Conservation (phyloP, 768 basidiomycete genomes). For the Kondoa subrosea region DNA sequence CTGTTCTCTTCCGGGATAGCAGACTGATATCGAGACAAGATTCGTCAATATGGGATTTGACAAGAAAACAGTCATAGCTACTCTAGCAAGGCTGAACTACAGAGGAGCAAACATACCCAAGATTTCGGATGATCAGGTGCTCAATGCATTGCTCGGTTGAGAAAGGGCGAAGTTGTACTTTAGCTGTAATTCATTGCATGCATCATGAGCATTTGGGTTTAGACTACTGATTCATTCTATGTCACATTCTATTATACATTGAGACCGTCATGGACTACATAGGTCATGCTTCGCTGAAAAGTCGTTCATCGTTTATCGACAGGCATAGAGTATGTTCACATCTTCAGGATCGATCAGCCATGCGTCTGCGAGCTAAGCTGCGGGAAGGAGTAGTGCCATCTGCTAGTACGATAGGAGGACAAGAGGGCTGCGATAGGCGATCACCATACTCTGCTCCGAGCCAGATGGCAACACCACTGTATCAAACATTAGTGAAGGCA, state of each 20-base stretch:
- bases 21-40: neutral
- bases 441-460: constrained; percentile 45
- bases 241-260: neutral
- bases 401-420: constrained; percentile 36
- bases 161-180: too few species aligned
- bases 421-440: constrained; percentile 45
- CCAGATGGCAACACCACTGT: neutral
- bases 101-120: constrained; percentile 62
- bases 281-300: too few species aligned
- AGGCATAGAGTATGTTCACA: too few species aligned
- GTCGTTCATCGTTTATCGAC: too few species aligned
- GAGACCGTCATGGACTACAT: too few species aligned
- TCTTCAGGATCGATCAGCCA: neutral
- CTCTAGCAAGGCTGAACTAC: constrained; percentile 73
- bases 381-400: neutral
- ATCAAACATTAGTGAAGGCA: neutral
- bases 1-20: neutral
- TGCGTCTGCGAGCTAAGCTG: neutral
- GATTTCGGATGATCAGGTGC: constrained; percentile 63
- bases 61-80: constrained; percentile 51
- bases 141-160: constrained; percentile 56
- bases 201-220: too few species aligned
- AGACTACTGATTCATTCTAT: neutral
- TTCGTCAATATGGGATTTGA: constrained; percentile 9
- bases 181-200: too few species aligned